Percentiles rank a stretch among this genome's conserved stretches.
Conservation (phyloP, 2,329 filamentous ascomycete species). For the Aspergillus sp. region DNA sequence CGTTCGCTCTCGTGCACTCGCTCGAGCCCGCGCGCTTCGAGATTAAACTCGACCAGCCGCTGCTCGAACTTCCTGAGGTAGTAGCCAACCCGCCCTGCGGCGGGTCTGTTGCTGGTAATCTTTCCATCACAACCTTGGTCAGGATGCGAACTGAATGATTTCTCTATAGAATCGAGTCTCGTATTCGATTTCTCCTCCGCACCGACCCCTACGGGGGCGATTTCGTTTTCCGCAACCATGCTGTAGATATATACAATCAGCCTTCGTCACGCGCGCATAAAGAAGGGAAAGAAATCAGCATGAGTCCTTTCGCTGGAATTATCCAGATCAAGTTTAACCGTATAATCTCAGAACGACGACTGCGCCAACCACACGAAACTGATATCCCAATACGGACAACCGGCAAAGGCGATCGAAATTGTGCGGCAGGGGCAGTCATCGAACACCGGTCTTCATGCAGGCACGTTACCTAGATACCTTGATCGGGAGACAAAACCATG, state of each 20-base stretch:
- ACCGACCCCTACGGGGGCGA: slow-evolving; percentile 20
- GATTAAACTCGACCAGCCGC: slow-evolving; percentile 35
- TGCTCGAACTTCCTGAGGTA: slow-evolving; percentile 31
- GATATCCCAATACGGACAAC: neutral
- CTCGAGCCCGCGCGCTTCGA: slow-evolving; percentile 54
- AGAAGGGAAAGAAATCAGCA: slow-evolving; percentile 19
- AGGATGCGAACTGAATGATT: slow-evolving; percentile 9
- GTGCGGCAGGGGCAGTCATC: slow-evolving; percentile 12
- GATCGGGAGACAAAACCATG: slow-evolving; percentile 32
- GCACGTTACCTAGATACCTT: slow-evolving; percentile 33
- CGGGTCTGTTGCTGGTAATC: slow-evolving; percentile 7
- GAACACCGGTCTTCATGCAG: slow-evolving; percentile 38
- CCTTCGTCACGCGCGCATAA: slow-evolving; percentile 2
- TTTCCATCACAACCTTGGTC: slow-evolving; percentile 3
- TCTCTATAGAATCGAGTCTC: slow-evolving; percentile 6
- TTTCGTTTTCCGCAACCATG: slow-evolving; percentile 24
- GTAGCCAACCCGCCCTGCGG: slow-evolving; percentile 20
- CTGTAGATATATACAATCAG: slow-evolving; percentile 18
- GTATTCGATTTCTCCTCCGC: slow-evolving; percentile 14
- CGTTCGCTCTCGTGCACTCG: slow-evolving; percentile 49
- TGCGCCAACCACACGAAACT: slow-evolving; percentile 3
- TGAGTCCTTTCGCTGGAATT: slow-evolving; percentile 41
- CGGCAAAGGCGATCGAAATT: neutral
- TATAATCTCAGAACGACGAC: slow-evolving; percentile 36
- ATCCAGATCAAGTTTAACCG: slow-evolving; percentile 40